Evolutionary conservation across 805 yeast species (phyloP).

Genomic region (Lipomyces spencermartinsiae): DNA sequence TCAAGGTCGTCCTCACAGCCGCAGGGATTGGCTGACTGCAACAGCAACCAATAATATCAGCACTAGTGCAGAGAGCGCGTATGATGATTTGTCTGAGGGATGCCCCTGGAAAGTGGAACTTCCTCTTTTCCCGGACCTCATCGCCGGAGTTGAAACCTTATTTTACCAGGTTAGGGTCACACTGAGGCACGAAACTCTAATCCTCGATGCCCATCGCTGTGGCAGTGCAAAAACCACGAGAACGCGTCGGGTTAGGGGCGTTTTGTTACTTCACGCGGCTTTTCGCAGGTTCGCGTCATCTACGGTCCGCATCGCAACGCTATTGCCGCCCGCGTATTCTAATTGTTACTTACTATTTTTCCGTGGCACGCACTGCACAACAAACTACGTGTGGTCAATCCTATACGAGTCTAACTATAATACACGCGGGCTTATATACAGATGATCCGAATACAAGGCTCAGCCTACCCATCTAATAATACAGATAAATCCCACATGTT

Average conservation of each 20-base stretch:
- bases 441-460: slow-evolving; percentile 28
- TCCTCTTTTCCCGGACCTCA: not conserved
- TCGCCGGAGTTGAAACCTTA: not conserved
- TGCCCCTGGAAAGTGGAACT: not conserved
- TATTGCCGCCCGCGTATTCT: too few relatives aligned
- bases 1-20: not conserved
- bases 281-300: too few relatives aligned
- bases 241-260: not conserved
- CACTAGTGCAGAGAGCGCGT: too few relatives aligned
- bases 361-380: not conserved
- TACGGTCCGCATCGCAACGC: too few relatives aligned
- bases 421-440: too few relatives aligned
- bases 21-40: not conserved
- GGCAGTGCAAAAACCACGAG: not conserved
- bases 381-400: not conserved
- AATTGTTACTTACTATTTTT: too few relatives aligned
- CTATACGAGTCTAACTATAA: not conserved
- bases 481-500: not conserved
- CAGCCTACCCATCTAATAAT: not conserved
- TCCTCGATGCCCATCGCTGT: slow-evolving; percentile 1
- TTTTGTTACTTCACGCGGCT: too few relatives aligned
- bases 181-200: not conserved
- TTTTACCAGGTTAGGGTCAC: slow-evolving; percentile 8
- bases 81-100: too few relatives aligned
- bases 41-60: not conserved